phyloP scores from a whole-genome alignment of 139 green algal species.

The Pleodorina starrii region DNA sequence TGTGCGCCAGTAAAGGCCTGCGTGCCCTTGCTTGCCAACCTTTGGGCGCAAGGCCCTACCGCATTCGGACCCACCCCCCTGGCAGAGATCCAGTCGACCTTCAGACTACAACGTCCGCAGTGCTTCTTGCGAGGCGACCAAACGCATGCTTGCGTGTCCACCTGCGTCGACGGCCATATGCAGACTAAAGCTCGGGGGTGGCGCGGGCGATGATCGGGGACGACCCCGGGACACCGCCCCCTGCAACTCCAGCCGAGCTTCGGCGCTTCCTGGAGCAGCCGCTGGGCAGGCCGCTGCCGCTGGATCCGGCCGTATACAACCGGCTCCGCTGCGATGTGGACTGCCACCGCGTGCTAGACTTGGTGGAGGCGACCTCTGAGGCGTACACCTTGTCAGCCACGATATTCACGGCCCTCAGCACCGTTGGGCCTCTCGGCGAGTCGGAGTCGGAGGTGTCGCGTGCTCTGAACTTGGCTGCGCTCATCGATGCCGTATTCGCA shows the following conservation, averaged over 20 bases:
- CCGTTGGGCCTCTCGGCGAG: not conserved
- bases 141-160: not conserved
- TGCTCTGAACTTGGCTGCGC: not conserved
- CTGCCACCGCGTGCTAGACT: not conserved
- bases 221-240: not conserved
- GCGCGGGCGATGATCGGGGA: not conserved
- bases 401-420: not conserved
- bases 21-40: no score
- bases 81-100: no score
- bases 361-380: not conserved
- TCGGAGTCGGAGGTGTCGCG: not conserved
- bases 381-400: not conserved
- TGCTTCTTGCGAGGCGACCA: not conserved
- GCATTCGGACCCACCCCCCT: not conserved
- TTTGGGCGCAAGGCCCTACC: not conserved
- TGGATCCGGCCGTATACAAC: not conserved
- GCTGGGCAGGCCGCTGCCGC: constrained; percentile 7
- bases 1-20: not conserved
- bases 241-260: not conserved
- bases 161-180: not conserved
- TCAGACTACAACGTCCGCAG: no score
- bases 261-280: constrained; percentile 14
- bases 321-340: not conserved
- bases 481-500: not conserved
- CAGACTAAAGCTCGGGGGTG: not conserved